Base-by-base conservation (phyloP, 2,329 filamentous ascomycete species). In the Dactylellina parvicollis region DNA sequence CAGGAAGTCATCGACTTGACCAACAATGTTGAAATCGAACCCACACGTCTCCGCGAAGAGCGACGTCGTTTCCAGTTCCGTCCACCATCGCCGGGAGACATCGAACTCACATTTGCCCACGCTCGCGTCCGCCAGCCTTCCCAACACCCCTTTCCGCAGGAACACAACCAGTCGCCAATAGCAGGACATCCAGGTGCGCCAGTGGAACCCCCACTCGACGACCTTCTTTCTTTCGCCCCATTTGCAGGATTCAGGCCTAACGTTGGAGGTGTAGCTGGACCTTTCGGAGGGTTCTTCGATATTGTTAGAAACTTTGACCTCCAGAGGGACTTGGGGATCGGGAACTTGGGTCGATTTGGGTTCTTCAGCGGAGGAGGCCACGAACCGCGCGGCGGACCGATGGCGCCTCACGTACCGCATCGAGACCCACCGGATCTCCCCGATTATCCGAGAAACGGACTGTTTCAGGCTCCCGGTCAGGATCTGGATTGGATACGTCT, bases 131-230 rank as follows among this genome's bases (percentile, higher is more conserved):
- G 69, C 28, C 69, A 66, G 12, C 60, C 69, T 12, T 56, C 77
- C 38, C 69, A 77, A n/a, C 78, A 79, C 14, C 78, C 81, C 20
- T 77, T 82, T 42, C 80, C 79, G 18, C 77, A 75, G 10, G 77
- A 78, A 16, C 36, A 55, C 12, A 70, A 75, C 49, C 56, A 65
- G 22, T 5, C 22, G 5, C 36, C 42, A 12, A 54, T 44, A 55
- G 49, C 61, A 22, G 75, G 75, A 38, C 62, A 44, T 32, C 62
- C 75, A 55, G 75, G 75, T 62, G 70, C 74, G 59, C 76, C 59
- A 50, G 75, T 70, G 40, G 64, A 67, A 34, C 59, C 50, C 30
- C 71, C 72, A 49, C 65, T 76, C 54, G 67, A 75, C 38, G 70
- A 75, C 47, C 44, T 75, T 38, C 46, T 69, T 40, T n/a, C n/a